These are phyloP conservation scores for Mycena floridula DNA, from an alignment of 768 basidiomycete genomes.

Conservation along the genomic window DNA sequence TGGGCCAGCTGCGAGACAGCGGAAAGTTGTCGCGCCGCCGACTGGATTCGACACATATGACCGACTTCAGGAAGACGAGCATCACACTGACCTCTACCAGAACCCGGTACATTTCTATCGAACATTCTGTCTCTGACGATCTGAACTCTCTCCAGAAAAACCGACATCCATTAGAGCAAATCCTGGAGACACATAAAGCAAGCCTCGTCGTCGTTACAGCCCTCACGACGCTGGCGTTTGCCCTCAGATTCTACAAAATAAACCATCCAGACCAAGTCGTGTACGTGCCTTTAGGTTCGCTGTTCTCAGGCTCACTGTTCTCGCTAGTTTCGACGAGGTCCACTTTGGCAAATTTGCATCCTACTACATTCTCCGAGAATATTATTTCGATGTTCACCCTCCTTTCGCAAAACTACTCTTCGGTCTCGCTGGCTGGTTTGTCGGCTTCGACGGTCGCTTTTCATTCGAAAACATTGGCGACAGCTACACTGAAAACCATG, in stretches of 20 bases:
- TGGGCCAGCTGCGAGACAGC: slow-evolving; percentile 12
- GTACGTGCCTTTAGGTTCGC: slow-evolving; percentile 38
- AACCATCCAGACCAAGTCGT: slow-evolving; percentile 93
- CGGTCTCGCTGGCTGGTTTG: slow-evolving; percentile 92
- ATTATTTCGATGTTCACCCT: slow-evolving; percentile 99
- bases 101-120: slow-evolving; percentile 38
- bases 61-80: slow-evolving; percentile 46
- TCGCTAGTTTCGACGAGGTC: slow-evolving; percentile 88
- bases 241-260: slow-evolving; percentile 89
- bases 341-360: slow-evolving; percentile 98
- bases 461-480: slow-evolving; percentile 95
- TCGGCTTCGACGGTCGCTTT: slow-evolving; percentile 93
- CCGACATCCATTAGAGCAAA: slow-evolving; percentile 53
- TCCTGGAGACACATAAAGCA: slow-evolving; percentile 56
- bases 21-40: slow-evolving; percentile 3
- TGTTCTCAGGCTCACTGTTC: neutral
- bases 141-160: slow-evolving; percentile 31
- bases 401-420: slow-evolving; percentile 95
- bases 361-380: slow-evolving; percentile 87
- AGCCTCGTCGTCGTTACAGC: slow-evolving; percentile 56
- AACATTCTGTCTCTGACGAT: slow-evolving; percentile 9
- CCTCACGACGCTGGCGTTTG: slow-evolving; percentile 74
- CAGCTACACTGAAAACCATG: slow-evolving; percentile 77
- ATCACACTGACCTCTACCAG: slow-evolving; percentile 41
- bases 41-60: slow-evolving; percentile 18